Evolutionary conservation across 2,329 filamentous ascomycete genomes (phyloP), one percentile per base, ranked within the genome.

Genomic region (Beauveria caledonica): DNA sequence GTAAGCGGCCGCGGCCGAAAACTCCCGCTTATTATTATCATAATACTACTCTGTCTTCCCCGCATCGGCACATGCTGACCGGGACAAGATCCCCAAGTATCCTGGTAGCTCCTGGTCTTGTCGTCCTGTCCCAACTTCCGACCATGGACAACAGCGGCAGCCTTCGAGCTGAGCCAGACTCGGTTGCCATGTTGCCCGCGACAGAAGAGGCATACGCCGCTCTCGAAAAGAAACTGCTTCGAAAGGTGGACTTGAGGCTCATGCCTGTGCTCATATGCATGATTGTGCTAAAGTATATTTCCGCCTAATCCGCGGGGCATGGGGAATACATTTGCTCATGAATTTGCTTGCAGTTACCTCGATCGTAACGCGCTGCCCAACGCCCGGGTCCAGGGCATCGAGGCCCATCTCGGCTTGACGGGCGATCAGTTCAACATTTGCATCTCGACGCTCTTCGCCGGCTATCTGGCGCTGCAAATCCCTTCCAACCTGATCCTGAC

Each of bases 391-490:
- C 72, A 67, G 6, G 80, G 80, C 8, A 84, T 80, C 2, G 79
- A 86, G 52, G 85, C 81, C 66, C 84, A 84, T 63, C 69, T 83
- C 1, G 70, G 69, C 1, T 81, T 85, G 77, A 72, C 67, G 3
- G 80, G 80, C 10, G 83, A 79, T 1, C 78, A 86, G 55, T 86
- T 82, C 66, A 84, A 84, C 63, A 69, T 82, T 3, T 76, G 86
- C 0, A 77, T 87, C 0, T 84, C 82, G 0, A 70, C 84, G 54
- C 87, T 87, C 69, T 85, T 84, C 62, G 80, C 84, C 1, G 78
- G 83, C 3, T 86, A 86, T 64, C 71, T 86, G 0, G 70, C 85
- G 13, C 85, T 86, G 78, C 83, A 86, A 67, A 70, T 86, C 0
- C 84, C 84, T 0, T 85, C 82, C 0, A 87, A 86, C 62, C 73